These are phyloP conservation scores for Solanum paucissectum DNA, from an alignment of 257 asterid genomes.

Conservation along the genomic window DNA sequence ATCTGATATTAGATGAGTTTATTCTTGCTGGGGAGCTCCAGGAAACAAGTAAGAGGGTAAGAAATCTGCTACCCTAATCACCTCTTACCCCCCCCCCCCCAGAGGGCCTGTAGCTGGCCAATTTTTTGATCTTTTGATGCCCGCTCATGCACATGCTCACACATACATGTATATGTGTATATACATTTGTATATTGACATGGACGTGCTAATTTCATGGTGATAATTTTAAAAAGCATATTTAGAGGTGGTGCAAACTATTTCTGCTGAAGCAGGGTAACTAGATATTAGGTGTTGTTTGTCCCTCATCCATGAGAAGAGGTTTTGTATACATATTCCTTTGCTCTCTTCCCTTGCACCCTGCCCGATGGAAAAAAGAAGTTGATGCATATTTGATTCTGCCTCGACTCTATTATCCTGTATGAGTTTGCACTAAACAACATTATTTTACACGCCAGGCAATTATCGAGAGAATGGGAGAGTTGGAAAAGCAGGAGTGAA, in stretches of 20 bases:
- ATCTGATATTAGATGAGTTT: constrained; percentile 91
- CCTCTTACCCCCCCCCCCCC: not conserved
- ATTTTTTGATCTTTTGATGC: not conserved
- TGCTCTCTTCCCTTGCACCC: not conserved
- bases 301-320: not conserved
- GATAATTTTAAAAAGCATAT: not conserved
- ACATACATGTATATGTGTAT: not conserved
- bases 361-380: not conserved
- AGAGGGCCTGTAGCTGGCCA: not conserved
- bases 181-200: not conserved
- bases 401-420: not conserved
- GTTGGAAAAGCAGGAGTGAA: constrained; percentile 71
- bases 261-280: not conserved
- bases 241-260: not conserved
- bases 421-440: not conserved
- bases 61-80: not conserved
- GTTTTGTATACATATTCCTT: not conserved
- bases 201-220: not conserved
- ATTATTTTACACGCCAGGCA: constrained; percentile 36
- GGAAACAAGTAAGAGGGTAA: constrained; percentile 96
- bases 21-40: constrained; percentile 98
- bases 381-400: not conserved
- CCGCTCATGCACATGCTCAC: not conserved
- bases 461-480: constrained; percentile 97
- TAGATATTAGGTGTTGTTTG: not conserved